Evolutionary conservation across 352 stramenopile genomes (phyloP), one percentile per base, ranked within the genome.

Genomic region (Discostella stelligera): DNA sequence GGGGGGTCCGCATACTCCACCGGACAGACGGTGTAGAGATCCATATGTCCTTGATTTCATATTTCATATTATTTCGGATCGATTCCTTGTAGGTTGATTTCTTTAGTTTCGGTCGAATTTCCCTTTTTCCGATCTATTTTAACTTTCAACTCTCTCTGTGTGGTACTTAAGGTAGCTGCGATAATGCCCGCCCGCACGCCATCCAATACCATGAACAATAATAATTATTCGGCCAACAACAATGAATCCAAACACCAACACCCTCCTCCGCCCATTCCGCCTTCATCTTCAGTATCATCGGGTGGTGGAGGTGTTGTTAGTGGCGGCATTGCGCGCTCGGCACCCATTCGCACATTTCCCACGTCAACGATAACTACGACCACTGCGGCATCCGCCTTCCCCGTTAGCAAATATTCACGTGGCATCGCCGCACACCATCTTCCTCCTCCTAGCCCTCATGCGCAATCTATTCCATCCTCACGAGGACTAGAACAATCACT

Each of bases 321-420:
- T 32, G n/a, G 60, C n/a, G 46, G 74, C 23, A 56, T 72, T 20
- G 52, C 39, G 11, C 60, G 62, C 46, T 72, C 66, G 10, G 53
- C 64, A 21, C 70, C 70, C 61, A 71, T 78, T 30, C 70, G 70
- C 11, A 78, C 59, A 8, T 7, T 41, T 23, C 25, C 37, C 25
- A 14, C 14, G 6, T 11, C 18, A 21, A 8, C 30, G 30, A 8
- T 30, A 39, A 37, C 44, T 9, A 23, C 50, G 16, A 58, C 13
- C 18, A 25, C 18, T 18, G n/a, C n/a, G 7, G 16, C 14, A 3
- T 30, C 14, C 18, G n/a, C 50, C 14, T 4, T 25, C 13, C 5
- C 14, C 3, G 48, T 16, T 16, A 16, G 7, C 50, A 18, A 7
- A 58, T 58, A 27, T 58, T 18, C 18, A 16, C 20, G 52, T 41